A percentile compares a stretch with the other conserved stretches of the same genome.
Conservation (phyloP, 192 early-diverging fungal species). For the Backusella morwellensis region DNA sequence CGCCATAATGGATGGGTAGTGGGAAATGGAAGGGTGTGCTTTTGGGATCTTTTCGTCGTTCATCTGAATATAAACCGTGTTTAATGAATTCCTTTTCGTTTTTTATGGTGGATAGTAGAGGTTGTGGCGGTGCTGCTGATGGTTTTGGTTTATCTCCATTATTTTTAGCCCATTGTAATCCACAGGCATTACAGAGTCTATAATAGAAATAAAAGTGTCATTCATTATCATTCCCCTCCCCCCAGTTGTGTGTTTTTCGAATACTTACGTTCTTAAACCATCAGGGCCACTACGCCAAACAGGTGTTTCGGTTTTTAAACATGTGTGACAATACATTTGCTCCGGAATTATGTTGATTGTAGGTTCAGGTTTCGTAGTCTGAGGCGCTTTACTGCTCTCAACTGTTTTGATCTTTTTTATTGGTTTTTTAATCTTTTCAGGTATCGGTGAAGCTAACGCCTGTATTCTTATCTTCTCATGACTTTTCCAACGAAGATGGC, state of each 20-base stretch:
- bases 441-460: background rate
- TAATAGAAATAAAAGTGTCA: background rate
- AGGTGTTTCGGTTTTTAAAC: constrained; percentile 7
- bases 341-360: background rate
- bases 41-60: background rate
- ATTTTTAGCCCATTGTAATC: constrained; percentile 25
- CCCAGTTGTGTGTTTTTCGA: background rate
- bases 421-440: background rate
- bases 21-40: constrained; percentile 45
- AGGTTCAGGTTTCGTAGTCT: too few relatives aligned
- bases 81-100: constrained; percentile 47
- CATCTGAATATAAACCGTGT: constrained; percentile 50
- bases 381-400: background rate
- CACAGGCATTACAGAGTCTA: constrained; percentile 41
- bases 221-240: background rate
- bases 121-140: too few relatives aligned
- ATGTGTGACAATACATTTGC: background rate
- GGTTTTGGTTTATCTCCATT: background rate
- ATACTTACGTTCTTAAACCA: constrained; percentile 25
- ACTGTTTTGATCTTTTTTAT: background rate
- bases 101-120: constrained; percentile 25
- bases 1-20: constrained; percentile 63
- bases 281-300: constrained; percentile 21
- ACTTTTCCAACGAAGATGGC: constrained; percentile 25
- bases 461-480: background rate